Percentiles rank a stretch among this genome's conserved stretches.
phyloP scores from a whole-genome alignment of 2,329 filamentous ascomycete genomes.

The Dactylellina sp. region DNA sequence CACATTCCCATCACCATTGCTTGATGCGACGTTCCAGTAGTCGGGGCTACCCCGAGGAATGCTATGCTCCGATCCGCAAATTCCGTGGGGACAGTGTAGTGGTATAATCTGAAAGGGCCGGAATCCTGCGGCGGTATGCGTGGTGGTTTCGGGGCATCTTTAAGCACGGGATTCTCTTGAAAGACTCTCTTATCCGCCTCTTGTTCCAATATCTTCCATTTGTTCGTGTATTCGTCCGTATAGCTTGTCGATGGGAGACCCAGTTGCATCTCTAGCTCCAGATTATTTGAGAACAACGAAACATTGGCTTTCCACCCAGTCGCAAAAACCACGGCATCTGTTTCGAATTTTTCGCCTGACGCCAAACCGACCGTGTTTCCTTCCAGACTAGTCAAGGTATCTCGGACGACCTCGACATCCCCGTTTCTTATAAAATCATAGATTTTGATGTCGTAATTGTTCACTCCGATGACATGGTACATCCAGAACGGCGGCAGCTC shows the following conservation, averaged over 20 bases:
- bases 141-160: conserved; percentile 36
- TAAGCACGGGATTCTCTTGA: conserved; percentile 49
- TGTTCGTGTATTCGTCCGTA: conserved; percentile 40
- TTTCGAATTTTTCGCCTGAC: conserved; percentile 40
- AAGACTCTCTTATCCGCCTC: conserved; percentile 50
- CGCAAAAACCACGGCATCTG: conserved; percentile 44
- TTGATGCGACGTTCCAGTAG: conserved; percentile 33
- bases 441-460: conserved; percentile 52
- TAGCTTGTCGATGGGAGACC: conserved; percentile 40
- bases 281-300: conserved; percentile 43
- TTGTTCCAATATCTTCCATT: conserved; percentile 45
- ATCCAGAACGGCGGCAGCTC: conserved; percentile 51
- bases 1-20: conserved; percentile 35
- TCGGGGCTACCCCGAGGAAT: conserved; percentile 46
- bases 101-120: conserved; percentile 49
- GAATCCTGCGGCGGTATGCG: conserved; percentile 50
- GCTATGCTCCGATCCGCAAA: conserved; percentile 50
- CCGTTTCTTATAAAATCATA: conserved; percentile 44
- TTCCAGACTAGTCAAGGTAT: conserved; percentile 25
- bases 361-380: conserved; percentile 24
- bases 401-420: conserved; percentile 34
- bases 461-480: conserved; percentile 53
- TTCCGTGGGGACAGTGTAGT: conserved; percentile 48
- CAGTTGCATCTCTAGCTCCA: conserved; percentile 42
- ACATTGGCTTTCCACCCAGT: conserved; percentile 50